Percentiles rank a stretch among this genome's conserved stretches.
phyloP scores from a whole-genome alignment of 805 yeast species.

The Kodamaea lidongshanica region DNA sequence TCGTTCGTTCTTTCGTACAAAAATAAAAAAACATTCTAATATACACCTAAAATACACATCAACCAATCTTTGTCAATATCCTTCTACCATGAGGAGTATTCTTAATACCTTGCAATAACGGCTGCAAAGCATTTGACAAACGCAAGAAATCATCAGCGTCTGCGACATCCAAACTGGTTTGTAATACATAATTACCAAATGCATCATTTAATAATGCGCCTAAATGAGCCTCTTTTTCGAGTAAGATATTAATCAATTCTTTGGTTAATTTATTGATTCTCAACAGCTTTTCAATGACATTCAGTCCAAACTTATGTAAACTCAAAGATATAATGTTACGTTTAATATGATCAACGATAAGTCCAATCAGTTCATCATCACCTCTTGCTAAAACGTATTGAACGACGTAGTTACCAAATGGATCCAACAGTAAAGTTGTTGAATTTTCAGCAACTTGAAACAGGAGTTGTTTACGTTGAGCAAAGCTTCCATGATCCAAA shows the following conservation, averaged over 20 bases:
- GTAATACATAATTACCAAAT: slow-evolving; percentile 54
- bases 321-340: slow-evolving; percentile 39
- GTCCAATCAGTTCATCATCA: slow-evolving; percentile 27
- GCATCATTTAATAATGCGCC: slow-evolving; percentile 48
- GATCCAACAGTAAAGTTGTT: slow-evolving; percentile 71
- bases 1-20: too few species aligned
- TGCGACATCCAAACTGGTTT: slow-evolving; percentile 54
- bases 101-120: slow-evolving; percentile 70
- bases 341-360: slow-evolving; percentile 32
- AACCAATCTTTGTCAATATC: slow-evolving; percentile 55
- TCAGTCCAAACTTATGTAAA: slow-evolving; percentile 51
- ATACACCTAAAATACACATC: background rate
- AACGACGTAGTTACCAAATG: slow-evolving; percentile 94
- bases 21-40: background rate
- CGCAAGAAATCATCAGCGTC: slow-evolving; percentile 45
- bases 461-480: slow-evolving; percentile 65
- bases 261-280: slow-evolving; percentile 43
- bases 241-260: slow-evolving; percentile 38
- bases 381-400: slow-evolving; percentile 73
- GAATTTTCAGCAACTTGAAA: slow-evolving; percentile 63
- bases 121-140: slow-evolving; percentile 56
- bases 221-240: slow-evolving; percentile 30
- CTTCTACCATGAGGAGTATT: slow-evolving; percentile 96
- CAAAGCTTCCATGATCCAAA: slow-evolving; percentile 74
- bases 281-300: slow-evolving; percentile 44